phyloP scores from a whole-genome alignment of 495 filamentous ascomycete species.

The Talaromyces nanjingensis region DNA sequence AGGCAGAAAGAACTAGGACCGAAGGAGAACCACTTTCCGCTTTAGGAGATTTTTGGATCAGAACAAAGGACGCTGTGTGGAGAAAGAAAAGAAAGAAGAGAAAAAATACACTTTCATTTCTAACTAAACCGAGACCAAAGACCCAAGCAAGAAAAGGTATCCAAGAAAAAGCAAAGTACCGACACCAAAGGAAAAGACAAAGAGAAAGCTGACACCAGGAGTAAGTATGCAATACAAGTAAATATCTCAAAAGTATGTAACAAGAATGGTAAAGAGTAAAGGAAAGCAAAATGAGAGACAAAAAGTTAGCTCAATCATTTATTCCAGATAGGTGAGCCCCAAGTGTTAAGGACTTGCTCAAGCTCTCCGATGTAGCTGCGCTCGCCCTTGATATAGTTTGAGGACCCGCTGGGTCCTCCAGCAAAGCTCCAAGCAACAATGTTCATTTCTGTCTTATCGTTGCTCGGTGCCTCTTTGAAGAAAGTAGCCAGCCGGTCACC shows the following conservation, averaged over 20 bases:
- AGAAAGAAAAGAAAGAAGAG: background rate
- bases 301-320: background rate
- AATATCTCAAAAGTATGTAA: background rate
- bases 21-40: background rate
- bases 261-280: background rate
- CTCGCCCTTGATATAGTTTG: slow-evolving; percentile 13
- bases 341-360: slow-evolving; percentile 5
- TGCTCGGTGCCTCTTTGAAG: slow-evolving; percentile 7
- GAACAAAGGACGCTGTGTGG: background rate
- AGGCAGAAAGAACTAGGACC: background rate
- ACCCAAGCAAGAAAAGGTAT: background rate
- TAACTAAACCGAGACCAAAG: background rate
- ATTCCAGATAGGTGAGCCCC: slow-evolving; percentile 4
- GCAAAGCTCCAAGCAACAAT: slow-evolving; percentile 13
- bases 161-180: background rate
- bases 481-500: slow-evolving; percentile 11
- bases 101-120: background rate
- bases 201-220: background rate
- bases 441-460: slow-evolving; percentile 8
- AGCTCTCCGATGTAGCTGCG: slow-evolving; percentile 12
- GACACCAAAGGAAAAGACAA: background rate
- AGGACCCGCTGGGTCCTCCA: background rate
- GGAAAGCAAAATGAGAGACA: background rate
- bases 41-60: background rate
- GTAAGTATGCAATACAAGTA: background rate